Evolutionary conservation across 495 filamentous ascomycete genomes (phyloP).

Genomic region (Neurospora sublineolata): DNA sequence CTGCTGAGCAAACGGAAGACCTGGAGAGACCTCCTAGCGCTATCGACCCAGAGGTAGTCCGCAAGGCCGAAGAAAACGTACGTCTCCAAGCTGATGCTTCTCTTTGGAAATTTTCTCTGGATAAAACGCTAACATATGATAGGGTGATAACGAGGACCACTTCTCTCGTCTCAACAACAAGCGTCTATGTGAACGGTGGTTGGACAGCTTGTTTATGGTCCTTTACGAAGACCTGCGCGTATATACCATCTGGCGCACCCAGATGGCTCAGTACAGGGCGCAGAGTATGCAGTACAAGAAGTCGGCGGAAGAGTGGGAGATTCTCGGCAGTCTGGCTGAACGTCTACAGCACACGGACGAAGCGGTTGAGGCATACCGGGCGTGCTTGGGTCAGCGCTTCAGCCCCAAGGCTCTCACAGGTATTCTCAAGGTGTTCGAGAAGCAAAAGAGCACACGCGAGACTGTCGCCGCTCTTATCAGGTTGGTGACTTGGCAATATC

Average conservation of each 20-base stretch:
- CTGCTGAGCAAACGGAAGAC: constrained; percentile 26
- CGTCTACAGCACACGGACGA: constrained; percentile 83
- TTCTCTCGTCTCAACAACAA: constrained; percentile 78
- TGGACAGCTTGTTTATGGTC: constrained; percentile 98
- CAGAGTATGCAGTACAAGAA: constrained; percentile 91
- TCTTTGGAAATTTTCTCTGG: background rate
- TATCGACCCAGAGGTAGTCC: constrained; percentile 68
- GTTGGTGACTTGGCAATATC: constrained; percentile 92
- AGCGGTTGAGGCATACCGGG: constrained; percentile 81
- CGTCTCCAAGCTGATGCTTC: constrained; percentile 16
- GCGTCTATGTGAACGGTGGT: constrained; percentile 91
- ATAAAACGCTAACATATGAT: constrained; percentile 9
- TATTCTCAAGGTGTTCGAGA: constrained; percentile 61
- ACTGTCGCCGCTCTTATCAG: constrained; percentile 73
- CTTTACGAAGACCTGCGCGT: constrained; percentile 95
- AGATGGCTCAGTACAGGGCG: constrained; percentile 84
- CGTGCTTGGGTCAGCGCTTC: constrained; percentile 71
- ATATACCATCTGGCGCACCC: constrained; percentile 97
- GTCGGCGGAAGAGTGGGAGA: constrained; percentile 94
- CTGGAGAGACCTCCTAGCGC: constrained; percentile 76
- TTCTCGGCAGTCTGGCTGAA: constrained; percentile 85
- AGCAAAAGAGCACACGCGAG: constrained; percentile 59
- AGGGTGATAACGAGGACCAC: constrained; percentile 39
- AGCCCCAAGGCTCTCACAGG: constrained; percentile 83
- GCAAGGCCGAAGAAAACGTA: constrained; percentile 77